Base-by-base conservation (phyloP, 352 stramenopile species). In the Paralagenidium karlingii region DNA sequence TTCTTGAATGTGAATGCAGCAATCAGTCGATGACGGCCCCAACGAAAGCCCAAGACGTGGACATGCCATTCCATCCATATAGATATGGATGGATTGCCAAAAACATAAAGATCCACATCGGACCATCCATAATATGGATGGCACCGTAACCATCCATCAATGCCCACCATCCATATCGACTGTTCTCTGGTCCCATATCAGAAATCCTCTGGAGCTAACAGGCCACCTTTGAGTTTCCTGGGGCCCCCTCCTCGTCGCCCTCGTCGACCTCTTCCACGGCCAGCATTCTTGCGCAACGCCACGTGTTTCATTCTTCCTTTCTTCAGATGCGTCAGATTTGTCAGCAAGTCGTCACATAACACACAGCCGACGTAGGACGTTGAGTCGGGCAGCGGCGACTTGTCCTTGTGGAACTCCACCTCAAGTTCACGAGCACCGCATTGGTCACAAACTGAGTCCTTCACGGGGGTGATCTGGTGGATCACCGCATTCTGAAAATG, bases 361-460 rank as follows among this genome's bases (percentile, higher is more conserved):
- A 75, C 25, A 15, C 63, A 76, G 3, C 63, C 63, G 2, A 47
- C 37, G 25, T 62, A 65, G 9, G 38, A 48, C 5, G 44, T 67
- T 16, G 19, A 7, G 19, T 16, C 7, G 30, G 30, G 22, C 30
- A 69, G 28, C 13, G 59, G 54, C 2, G 43, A 48, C 43, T 67
- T 64, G 18, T 67, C 47, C 40, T 67, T 68, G 45, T 75, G 55
- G 24, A 74, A 74, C 21, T 63, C 52, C 3, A 76, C 44, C 27
- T 63, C 42, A n/a, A 76, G 33, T 7, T 59, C 34, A 18, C 42
- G 48, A 0, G 55, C 56, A 10, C 47, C 51, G 32, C 63, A 76
- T 13, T 49, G 32, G 22, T 10, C 28, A 28, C n/a, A 53, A 44
- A 13, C 24, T 7, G 16, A 22, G 21, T 45, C 27, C 26, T 62